Base-by-base conservation (phyloP, 75 land plant genomes). In the Isoetes taiwanensis region DNA sequence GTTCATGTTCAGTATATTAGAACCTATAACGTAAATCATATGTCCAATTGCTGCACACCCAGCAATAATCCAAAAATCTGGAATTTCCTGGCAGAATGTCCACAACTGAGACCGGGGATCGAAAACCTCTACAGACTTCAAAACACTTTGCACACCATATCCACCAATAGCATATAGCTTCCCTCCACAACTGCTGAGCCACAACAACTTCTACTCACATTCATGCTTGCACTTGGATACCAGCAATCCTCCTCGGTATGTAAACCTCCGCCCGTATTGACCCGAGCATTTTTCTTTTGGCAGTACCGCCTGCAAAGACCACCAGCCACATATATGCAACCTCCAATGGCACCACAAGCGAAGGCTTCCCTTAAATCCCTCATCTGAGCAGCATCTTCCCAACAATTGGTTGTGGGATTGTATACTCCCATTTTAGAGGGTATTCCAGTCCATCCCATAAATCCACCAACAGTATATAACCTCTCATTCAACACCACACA, bases 101-200 rank as follows among this genome's bases (percentile, higher is more conserved):
- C 61, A 59, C 2, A 9, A 8, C 11, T 39, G 27, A 1, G 10
- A 25, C 8, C 1, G 11, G 9, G 61, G 61, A 39, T 59, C 61
- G 28, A 24, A 59, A 2, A 59, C 61, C 25, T 59, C 61, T 28
- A 59, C 61, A 2, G 53, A 32, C 20, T 5, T 20, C 12, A 59
- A 46, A 26, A 59, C 26, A 16, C 16, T 32, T 19, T 3, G 52
- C n/a, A 28, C 5, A 3, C 61, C 37, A 39, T 59, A 39, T 8
- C 61, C 61, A 19, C 61, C 61, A 9, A 59, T 59, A 1, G 41
- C 52, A 20, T 38, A 59, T 24, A 59, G 61, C 25, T 59, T 59
- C 9, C 41, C 43, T 30, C 43, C 9, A 39, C 61, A 17, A 59
- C 61, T 4, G 61, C 61, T 39, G 61, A 59, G 23, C 27, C 52